Evolutionary conservation across 2,329 filamentous ascomycete species (phyloP).

Genomic region (Colletotrichum tofieldiae): DNA sequence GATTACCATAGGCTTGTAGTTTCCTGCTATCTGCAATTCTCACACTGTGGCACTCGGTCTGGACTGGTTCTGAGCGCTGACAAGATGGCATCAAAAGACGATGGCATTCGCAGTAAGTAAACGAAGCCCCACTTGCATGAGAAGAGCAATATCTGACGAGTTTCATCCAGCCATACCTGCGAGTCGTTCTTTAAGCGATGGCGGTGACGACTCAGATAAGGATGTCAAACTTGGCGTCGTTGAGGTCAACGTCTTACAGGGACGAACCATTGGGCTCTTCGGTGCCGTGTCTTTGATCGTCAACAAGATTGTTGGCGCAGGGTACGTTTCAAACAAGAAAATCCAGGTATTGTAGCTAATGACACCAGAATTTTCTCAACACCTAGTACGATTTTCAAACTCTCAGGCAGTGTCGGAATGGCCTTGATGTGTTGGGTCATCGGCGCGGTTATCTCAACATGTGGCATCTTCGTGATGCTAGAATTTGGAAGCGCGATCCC

Average conservation of each 20-base stretch:
- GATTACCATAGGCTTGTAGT: rapidly evolving
- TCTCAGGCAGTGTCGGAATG: conserved; percentile 47
- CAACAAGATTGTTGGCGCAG: conserved; percentile 48
- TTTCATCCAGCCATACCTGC: conserved; percentile 2
- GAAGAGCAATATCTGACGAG: neutral
- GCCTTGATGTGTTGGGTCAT: conserved; percentile 47
- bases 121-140: conserved; percentile 28
- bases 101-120: conserved; percentile 19
- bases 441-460: conserved; percentile 45
- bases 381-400: conserved; percentile 44
- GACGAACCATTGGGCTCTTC: conserved; percentile 46
- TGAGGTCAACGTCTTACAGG: conserved; percentile 39
- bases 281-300: conserved; percentile 46
- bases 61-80: neutral
- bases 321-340: conserved; percentile 22
- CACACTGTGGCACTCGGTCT: too few species aligned
- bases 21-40: neutral
- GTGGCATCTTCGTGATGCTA: conserved; percentile 46
- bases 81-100: conserved; percentile 10
- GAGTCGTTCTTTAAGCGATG: conserved; percentile 11
- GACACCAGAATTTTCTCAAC: conserved; percentile 46
- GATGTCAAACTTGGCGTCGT: conserved; percentile 28
- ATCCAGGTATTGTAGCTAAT: neutral
- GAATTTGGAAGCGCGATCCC: conserved; percentile 47
- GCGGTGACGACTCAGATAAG: conserved; percentile 19